Base-by-base conservation (phyloP, 345 rosid species). In the Gossypium turneri region DNA sequence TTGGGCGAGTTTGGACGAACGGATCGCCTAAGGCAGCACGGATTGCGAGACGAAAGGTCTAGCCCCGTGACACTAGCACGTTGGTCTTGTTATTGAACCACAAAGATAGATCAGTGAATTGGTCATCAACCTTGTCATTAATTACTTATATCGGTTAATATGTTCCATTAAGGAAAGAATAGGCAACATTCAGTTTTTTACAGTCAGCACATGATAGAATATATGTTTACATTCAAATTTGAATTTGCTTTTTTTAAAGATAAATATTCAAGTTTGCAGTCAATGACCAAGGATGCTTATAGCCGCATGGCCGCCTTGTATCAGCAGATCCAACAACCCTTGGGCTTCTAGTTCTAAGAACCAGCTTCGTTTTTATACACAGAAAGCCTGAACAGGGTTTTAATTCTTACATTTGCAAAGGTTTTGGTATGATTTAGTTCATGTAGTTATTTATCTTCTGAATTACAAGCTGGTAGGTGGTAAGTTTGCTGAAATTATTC, bases 241-340 rank as follows among this genome's bases (percentile, higher is more conserved):
- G 9, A 7, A 9, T 9, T 44, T 44, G 2, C 11, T 44, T 4
- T 29, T 29, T 29, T 4, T 29, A 29, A 44, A 44, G 12, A 44
- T 44, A 9, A 44, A 9, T 44, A 7, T 44, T 44, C 47, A 44
- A 44, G 11, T 44, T 48, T 76, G 84, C 88, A 92, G 94, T 90
- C 97, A 2, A 90, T 88, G 88, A 87, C 86, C n/a, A 73, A 87
- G 86, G 92, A 94, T 72, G 88, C 92, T 63, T 90, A 88, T 75
- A 84, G 90, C 80, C 84, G 97, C 71, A 84, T 92, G 83, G 97
- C 93, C 51, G 88, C 97, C 57, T 73, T 94, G 69, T 94, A 84
- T 78, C 98, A 92, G 76, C 97, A 90, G 73, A 77, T 89, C 82
- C 93, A 88, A 19, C 97, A 89, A 62, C 91, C 81, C 45, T 86